These are phyloP conservation scores for Boehmeria nivea DNA, from an alignment of 306 rosid genomes.

Conservation along the genomic window DNA sequence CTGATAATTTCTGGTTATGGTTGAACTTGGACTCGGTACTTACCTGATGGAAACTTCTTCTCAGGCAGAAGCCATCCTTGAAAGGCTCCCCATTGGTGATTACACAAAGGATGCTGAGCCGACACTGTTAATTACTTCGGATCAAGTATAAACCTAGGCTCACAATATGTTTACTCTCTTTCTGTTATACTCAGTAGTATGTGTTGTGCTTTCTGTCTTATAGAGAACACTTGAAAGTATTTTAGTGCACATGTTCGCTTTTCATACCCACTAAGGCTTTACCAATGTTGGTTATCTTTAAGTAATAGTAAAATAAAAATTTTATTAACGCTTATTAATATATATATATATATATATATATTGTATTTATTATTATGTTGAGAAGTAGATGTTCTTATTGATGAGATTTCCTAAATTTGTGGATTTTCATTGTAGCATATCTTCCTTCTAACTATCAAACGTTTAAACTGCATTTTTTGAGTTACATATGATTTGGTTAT, in stretches of 20 bases:
- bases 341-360: too few relatives aligned
- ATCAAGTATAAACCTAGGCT: slow-evolving; percentile 77
- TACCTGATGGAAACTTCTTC: slow-evolving; percentile 52
- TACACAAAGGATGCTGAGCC: slow-evolving; percentile 60
- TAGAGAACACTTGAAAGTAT: slow-evolving; percentile 7
- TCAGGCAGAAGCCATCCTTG: slow-evolving; percentile 87
- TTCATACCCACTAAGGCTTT: background rate
- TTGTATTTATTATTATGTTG: too few relatives aligned
- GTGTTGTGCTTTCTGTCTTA: slow-evolving; percentile 7
- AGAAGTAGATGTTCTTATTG: too few relatives aligned
- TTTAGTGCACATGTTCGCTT: background rate
- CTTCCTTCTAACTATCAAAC: too few relatives aligned
- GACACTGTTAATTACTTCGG: slow-evolving; percentile 75
- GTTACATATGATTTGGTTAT: too few relatives aligned
- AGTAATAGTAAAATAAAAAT: background rate
- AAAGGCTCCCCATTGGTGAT: slow-evolving; percentile 66
- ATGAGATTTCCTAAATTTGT: too few relatives aligned
- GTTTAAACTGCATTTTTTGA: background rate
- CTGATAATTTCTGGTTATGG: slow-evolving; percentile 19
- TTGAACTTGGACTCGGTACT: slow-evolving; percentile 23
- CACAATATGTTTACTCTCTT: slow-evolving; percentile 26
- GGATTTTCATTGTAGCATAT: too few relatives aligned
- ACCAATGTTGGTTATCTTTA: background rate
- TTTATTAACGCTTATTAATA: background rate
- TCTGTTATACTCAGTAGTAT: slow-evolving; percentile 5